A percentile compares a stretch with the other conserved stretches of the same genome.
phyloP scores from a whole-genome alignment of 345 rosid species.

The Nephelium lappaceum region DNA sequence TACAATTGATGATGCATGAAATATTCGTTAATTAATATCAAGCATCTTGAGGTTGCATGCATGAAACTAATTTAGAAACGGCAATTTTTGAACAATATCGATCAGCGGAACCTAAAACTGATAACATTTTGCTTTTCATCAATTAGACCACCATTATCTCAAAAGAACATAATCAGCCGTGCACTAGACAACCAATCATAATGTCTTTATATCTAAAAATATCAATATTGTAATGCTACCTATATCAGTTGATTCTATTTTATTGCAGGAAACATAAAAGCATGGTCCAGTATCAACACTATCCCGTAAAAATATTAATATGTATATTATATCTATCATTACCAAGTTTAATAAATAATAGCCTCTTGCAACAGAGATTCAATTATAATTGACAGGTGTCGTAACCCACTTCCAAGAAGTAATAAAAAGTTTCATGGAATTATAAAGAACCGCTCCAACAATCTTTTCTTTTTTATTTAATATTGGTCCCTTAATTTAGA shows the following conservation, averaged over 20 bases:
- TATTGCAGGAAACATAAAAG: background rate
- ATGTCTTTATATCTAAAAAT: constrained; percentile 21
- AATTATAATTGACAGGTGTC: background rate
- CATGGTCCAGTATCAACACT: constrained; percentile 13
- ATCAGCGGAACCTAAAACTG: background rate
- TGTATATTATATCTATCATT: constrained; percentile 12
- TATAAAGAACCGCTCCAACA: background rate
- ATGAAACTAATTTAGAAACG: background rate
- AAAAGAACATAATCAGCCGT: background rate
- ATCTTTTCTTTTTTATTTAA: background rate
- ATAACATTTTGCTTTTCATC: background rate
- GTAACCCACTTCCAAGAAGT: constrained; percentile 5
- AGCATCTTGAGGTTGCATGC: background rate
- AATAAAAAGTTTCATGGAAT: background rate
- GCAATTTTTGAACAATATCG: background rate
- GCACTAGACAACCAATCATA: background rate
- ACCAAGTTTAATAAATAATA: background rate
- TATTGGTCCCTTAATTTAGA: background rate
- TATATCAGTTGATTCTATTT: constrained; percentile 2
- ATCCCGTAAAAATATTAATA: constrained; percentile 17
- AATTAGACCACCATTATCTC: too few relatives aligned
- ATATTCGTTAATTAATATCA: background rate
- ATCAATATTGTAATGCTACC: background rate
- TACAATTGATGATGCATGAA: background rate
- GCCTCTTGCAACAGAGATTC: constrained; percentile 8